Base-by-base conservation (phyloP, 495 filamentous ascomycete genomes). In the Neurospora terricola region DNA sequence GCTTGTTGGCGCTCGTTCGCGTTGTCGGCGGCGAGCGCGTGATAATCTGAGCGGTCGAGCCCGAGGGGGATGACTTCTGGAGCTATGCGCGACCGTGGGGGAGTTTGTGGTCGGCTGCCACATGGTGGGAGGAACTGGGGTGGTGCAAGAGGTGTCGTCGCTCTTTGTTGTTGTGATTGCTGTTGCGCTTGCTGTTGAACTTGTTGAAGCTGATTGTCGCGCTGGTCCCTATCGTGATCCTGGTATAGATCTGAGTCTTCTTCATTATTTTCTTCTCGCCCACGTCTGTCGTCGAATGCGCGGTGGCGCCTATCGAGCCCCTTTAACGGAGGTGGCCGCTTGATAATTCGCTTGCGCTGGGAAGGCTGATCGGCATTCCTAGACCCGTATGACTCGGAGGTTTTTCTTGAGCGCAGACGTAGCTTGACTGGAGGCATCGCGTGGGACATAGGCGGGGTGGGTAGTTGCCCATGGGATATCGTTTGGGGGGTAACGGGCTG, bases 61-160 rank as follows among this genome's bases (percentile, higher is more conserved):
- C 91, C 91, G 0, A 92, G 84, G 0, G 91, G 91, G 3, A 94
- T 78, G 7, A 88, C 82, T 76, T 90, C 90, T 30, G 91, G 91
- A 42, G 87, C 86, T 68, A 91, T 84, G 70, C 90, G 87, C 69
- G 83, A 83, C 73, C 91, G 88, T 77, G 92, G 92, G 0, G 91
- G 91, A 23, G 91, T 94, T 36, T 87, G 87, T 42, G 88, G 88
- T 72, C 83, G 54, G 14, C 27, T 66, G 54, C 54, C 54, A 9
- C 34, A 77, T 34, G 82, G 75, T 71, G 76, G 74, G n/a, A 75
- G 38, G 27, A 75, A 70, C 10, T 76, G 73, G 10, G 71, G 66
- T 45, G 78, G 74, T 39, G 77, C 72, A n/a, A 34, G 27, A 66
- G 54, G 54, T 16, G 54, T 66, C 14, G 27, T 66, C 14, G 27